A percentile compares a stretch with the other conserved stretches of the same genome.
These are phyloP conservation scores for Kodamaea nitidulidarum DNA, from an alignment of 805 yeast species.

Conservation along the genomic window DNA sequence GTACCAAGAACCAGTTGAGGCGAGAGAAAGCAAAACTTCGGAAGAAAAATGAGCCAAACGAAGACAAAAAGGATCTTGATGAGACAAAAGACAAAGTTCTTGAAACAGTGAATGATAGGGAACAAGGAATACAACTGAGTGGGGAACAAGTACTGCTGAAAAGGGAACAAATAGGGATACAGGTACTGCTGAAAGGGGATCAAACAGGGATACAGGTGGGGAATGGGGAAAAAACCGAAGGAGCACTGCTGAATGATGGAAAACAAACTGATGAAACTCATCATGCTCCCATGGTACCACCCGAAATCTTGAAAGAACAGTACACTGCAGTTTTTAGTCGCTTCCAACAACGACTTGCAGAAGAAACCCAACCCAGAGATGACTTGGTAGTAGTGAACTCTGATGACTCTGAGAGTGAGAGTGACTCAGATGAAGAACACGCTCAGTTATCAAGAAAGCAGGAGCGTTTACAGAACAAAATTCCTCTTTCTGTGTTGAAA, in stretches of 20 bases:
- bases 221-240: background rate
- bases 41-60: constrained; percentile 18
- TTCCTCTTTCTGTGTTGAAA: constrained; percentile 67
- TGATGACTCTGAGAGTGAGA: constrained; percentile 2
- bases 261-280: background rate
- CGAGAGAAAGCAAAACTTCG: constrained; percentile 43
- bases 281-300: no score
- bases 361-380: background rate
- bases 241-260: background rate
- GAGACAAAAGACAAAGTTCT: no score
- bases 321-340: background rate
- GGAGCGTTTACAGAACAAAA: constrained; percentile 47
- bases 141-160: no score
- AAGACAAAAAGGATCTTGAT: no score
- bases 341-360: background rate
- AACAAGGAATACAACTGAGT: no score
- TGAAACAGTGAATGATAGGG: no score
- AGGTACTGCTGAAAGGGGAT: no score
- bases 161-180: no score
- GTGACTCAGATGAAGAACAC: background rate
- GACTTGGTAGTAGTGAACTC: background rate
- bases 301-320: background rate
- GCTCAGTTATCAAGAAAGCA: constrained; percentile 44
- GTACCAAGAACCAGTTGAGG: constrained; percentile 52
- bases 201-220: no score